phyloP scores from a whole-genome alignment of 768 basidiomycete species.

The Mycena pura region DNA sequence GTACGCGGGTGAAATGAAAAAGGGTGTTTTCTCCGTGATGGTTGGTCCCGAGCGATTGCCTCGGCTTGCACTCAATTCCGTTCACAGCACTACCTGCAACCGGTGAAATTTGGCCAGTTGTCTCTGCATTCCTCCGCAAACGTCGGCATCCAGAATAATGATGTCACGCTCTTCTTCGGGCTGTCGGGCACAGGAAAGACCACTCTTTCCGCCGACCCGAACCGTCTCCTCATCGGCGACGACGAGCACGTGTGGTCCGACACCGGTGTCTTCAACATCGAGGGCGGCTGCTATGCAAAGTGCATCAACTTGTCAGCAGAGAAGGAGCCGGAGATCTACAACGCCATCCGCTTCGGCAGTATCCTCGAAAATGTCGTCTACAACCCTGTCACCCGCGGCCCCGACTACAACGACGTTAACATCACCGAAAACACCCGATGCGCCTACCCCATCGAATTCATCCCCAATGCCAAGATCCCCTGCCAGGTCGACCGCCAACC shows the following conservation, averaged over 20 bases:
- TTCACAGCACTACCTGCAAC: constrained; percentile 91
- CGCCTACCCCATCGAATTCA: constrained; percentile 98
- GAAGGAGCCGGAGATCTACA: constrained; percentile 98
- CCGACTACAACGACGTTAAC: constrained; percentile 95
- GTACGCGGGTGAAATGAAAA: constrained; percentile 99
- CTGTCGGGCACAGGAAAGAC: constrained; percentile 99
- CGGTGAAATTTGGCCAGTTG: constrained; percentile 97
- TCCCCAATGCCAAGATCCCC: constrained; percentile 94
- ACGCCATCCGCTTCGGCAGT: constrained; percentile 92
- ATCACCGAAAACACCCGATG: constrained; percentile 99
- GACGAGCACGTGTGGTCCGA: constrained; percentile 99
- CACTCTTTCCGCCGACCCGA: constrained; percentile 95
- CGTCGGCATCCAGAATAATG: constrained; percentile 85
- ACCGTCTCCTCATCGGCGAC: constrained; percentile 94
- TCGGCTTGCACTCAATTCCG: constrained; percentile 18
- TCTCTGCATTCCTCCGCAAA: constrained; percentile 99
- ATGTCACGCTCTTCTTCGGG: constrained; percentile 99
- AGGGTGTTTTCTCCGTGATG: constrained; percentile 99
- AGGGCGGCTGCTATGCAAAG: constrained; percentile 99
- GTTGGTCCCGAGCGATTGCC: constrained; percentile 40
- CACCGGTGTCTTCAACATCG: constrained; percentile 99
- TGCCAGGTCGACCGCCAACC: constrained; percentile 89
- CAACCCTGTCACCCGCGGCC: constrained; percentile 77
- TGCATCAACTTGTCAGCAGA: constrained; percentile 94
- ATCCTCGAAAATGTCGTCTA: constrained; percentile 99